Conservation (phyloP, 1,284 basidiomycete species). For the Rhodotorula sp. region DNA sequence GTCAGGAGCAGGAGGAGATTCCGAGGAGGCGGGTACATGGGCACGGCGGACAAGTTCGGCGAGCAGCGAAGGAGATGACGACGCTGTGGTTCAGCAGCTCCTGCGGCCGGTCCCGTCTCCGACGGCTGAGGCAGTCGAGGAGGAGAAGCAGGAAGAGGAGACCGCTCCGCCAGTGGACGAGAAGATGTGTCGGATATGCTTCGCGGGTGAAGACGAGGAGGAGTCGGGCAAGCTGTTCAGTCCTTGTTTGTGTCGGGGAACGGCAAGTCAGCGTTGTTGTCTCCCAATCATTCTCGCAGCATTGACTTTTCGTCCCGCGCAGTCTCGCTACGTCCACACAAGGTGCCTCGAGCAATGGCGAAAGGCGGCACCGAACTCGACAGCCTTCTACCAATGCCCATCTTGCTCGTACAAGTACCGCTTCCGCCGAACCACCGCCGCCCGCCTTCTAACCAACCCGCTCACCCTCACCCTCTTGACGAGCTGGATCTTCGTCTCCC, state of each 20-base stretch:
- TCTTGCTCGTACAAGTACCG: constrained; percentile 23
- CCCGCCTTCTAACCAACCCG: constrained; percentile 10
- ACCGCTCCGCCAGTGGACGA: background rate
- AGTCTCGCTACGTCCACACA: constrained; percentile 27
- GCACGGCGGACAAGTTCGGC: constrained; percentile 1
- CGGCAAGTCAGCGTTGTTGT: constrained; percentile 1
- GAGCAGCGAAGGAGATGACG: constrained; percentile 18
- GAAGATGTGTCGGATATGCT: constrained; percentile 32
- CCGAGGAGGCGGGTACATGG: background rate
- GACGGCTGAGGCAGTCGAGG: background rate
- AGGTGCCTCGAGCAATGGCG: constrained; percentile 31
- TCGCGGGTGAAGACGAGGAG: constrained; percentile 24
- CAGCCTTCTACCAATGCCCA: constrained; percentile 24
- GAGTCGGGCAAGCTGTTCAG: constrained; percentile 27
- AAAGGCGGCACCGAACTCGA: background rate
- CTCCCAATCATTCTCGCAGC: background rate
- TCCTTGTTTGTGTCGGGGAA: constrained; percentile 30
- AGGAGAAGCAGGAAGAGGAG: background rate
- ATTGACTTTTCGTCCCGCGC: background rate
- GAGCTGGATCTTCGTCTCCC: constrained; percentile 11
- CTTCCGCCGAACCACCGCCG: constrained; percentile 17
- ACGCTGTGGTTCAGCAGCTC: background rate
- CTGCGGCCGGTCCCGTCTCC: background rate
- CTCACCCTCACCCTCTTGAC: constrained; percentile 27
- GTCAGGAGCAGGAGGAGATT: background rate